Base-by-base conservation (phyloP, 2,329 filamentous ascomycete species). In the Dendrostoma leiphaemia region DNA sequence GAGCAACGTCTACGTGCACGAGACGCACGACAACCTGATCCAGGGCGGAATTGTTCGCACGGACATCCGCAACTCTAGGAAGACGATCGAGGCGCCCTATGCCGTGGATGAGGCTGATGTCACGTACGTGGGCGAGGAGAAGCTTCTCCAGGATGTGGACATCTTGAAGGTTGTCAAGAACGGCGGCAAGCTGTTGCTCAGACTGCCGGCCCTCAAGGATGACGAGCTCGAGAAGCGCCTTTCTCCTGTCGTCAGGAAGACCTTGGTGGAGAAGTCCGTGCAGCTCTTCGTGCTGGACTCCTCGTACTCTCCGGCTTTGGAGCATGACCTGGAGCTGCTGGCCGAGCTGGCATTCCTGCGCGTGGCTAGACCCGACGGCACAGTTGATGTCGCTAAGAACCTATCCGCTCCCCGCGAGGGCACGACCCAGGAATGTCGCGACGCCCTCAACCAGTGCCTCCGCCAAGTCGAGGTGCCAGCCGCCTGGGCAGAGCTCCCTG, bases 151-250 rank as follows among this genome's bases (percentile, higher is more conserved):
- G 61, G 85, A 91, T 23, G 79, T 97, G 53, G 85, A 93, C 61
- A 76, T 95, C 21, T 68, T 92, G 32, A 80, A 84, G 59, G 85
- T 81, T 48, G 75, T 93, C 59, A 90, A 89, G 72, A 64, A 81
- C 37, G 83, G 84, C 50, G 89, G 88, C 51, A 87, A 85, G 60
- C 71, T 97, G 41, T 80, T 97, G 52, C 66, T 97, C 38, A 89
- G 86, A 65, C 80, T 94, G 23, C 81, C 90, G 26, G 86, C 85
- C 62, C 84, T 90, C 69, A 96, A 96, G 74, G 84, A 91, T 48
- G 93, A 95, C 41, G 91, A 97, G 32, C 70, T 92, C 6, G 93
- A 97, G 76, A 96, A 95, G 81, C 86, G 89, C 63, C 76, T 99
- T 6, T 83, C 90, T 2, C 77, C 80, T 34, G 69, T 77, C 44